These are phyloP conservation scores for Mycocentrospora acerina DNA, from an alignment of 2,329 filamentous ascomycete species.

Conservation along the genomic window DNA sequence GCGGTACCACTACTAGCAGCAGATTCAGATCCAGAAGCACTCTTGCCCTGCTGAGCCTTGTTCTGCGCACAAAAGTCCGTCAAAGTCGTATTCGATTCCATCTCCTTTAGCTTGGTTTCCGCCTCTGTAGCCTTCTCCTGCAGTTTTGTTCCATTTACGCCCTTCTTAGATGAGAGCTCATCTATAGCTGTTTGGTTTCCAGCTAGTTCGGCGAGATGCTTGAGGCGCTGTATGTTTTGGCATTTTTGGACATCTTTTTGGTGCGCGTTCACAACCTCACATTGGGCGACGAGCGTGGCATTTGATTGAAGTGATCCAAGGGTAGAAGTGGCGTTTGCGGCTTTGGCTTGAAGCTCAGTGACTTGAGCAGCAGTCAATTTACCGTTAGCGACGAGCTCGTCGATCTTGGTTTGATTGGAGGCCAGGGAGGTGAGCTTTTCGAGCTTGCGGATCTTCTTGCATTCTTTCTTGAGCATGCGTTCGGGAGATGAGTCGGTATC, in stretches of 20 bases:
- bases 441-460: conserved; percentile 24
- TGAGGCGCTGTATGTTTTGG: conserved; percentile 22
- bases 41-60: conserved; percentile 15
- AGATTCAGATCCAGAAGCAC: conserved; percentile 1
- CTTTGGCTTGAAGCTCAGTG: conserved; percentile 27
- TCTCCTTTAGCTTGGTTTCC: conserved; percentile 19
- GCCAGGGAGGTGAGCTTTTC: conserved; percentile 24
- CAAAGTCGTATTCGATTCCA: conserved; percentile 32
- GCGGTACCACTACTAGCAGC: background rate
- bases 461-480: conserved; percentile 19
- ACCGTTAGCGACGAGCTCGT: conserved; percentile 24
- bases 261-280: conserved; percentile 26
- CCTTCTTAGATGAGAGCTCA: conserved; percentile 20
- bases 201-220: conserved; percentile 23
- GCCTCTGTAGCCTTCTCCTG: conserved; percentile 24
- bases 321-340: conserved; percentile 22
- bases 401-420: conserved; percentile 32
- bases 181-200: conserved; percentile 29
- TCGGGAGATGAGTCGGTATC: conserved; percentile 8
- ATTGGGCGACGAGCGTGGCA: conserved; percentile 27
- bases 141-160: conserved; percentile 25
- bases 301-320: conserved; percentile 27
- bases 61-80: conserved; percentile 21
- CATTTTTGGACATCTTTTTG: conserved; percentile 21
- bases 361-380: conserved; percentile 24